Base-by-base conservation (phyloP, 2,329 filamentous ascomycete species). In the Corynespora cassiicola region DNA sequence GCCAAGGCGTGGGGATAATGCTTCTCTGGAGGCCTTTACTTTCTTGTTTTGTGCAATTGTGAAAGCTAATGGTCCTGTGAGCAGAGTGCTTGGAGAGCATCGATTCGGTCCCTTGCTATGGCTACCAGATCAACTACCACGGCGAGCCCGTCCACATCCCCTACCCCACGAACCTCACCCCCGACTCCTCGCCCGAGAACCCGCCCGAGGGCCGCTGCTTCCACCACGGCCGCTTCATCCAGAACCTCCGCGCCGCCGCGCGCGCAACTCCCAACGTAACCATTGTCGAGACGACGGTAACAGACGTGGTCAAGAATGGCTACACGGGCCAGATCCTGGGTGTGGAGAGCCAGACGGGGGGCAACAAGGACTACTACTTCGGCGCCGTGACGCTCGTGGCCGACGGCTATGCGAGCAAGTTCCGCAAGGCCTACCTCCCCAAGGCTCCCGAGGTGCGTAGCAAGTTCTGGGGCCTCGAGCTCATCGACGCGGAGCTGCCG, bases 161-260 rank as follows among this genome's bases (percentile, higher is more conserved):
- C 10, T 99, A 97, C 64, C 91, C 92, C 14, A 75, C 75, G 28
- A 75, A 85, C 42, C 75, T 77, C 50, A 30, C 56, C 31, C 38
- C 54, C 17, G 42, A 48, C 17, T 74, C 74, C 29, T 51, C 50
- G 14, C 51, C 54, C 17, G 49, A 51, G 16, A 53, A 47, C 18
- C 50, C 47, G 31, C 85, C 87, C 2, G 79, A 89, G 61, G 94
- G 94, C 24, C 77, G 87, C 47, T 81, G 81, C 30, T 99, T 99
- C 68, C 94, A 99, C 74, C 94, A 99, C 72, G 94, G 94, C 30
- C 83, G 90, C 54, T 96, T 99, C 71, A 90, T 99, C 58, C 82
- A 79, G 70, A 85, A 88, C 63, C 74, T 99, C 51, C 83, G 94
- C 43, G 78, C 79, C 55, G 86, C 88, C 17, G 94, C 90, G 40